Base-by-base conservation (phyloP, 208 protist genomes). In the Crithidia bombi region DNA sequence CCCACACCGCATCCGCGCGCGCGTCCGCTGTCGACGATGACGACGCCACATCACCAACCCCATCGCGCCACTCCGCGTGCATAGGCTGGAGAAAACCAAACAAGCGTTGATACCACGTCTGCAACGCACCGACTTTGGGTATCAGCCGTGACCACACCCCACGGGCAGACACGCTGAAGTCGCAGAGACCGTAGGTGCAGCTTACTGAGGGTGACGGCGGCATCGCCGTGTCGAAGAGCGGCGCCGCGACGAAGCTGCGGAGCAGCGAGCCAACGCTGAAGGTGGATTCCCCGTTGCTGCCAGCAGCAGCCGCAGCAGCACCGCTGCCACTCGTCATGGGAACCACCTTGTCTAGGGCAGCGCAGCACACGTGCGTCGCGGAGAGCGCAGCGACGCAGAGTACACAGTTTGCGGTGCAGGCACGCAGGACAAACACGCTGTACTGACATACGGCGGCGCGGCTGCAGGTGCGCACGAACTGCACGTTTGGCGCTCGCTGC, bases 401-500 rank as follows among this genome's bases (percentile, higher is more conserved):
- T 14, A 59, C 23, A 23, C 62, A 70, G 56, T 63, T 76, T 55
- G 38, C 52, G 14, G 63, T 28, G 21, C 54, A 50, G 3, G 44
- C 25, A 10, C 63, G 61, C 56, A 76, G n/a, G 23, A 76, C 56
- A 21, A 70, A 62, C 26, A 65, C 36, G 35, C 32, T n/a, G 63
- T 76, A 76, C 47, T 76, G 63, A 0, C 43, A 65, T 56, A 50
- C 63, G 15, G 63, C 70, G 47, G 63, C 55, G 12, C 54, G 33
- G 38, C 70, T 76, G 70, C 70, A 76, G 36, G 56, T 59, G 23
- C 70, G 70, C n/a, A 76, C 63, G 38, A 76, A 76, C 23, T 65
- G 63, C 17, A 28, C 44, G 25, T 64, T 69, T 9, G 70, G 70
- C 3, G 55, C 70, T 25, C 70, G 70, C 70, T 76, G 70, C 35